Evolutionary conservation across 768 basidiomycete species (phyloP).

Genomic region (Lentinus brumalis): DNA sequence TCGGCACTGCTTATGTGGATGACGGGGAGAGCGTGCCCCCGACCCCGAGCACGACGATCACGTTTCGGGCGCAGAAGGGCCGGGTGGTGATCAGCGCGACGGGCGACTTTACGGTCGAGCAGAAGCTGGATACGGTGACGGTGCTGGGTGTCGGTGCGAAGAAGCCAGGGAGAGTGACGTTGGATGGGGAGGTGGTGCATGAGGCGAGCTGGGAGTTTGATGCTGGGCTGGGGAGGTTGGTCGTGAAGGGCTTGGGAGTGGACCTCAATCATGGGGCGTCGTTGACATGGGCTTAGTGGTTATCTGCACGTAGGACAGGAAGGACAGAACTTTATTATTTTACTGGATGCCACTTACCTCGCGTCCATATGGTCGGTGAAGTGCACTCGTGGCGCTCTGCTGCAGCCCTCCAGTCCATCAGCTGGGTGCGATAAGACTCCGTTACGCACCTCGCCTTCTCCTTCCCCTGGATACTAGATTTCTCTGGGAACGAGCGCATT

Average conservation of each 20-base stretch:
- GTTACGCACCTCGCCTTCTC: too few relatives aligned
- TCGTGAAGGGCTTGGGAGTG: conserved; percentile 39
- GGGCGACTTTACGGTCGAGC: conserved; percentile 46
- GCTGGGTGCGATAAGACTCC: too few relatives aligned
- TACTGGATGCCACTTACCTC: neutral
- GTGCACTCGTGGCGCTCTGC: too few relatives aligned
- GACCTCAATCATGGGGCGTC: conserved; percentile 45
- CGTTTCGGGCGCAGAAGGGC: conserved; percentile 40
- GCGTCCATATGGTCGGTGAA: too few relatives aligned
- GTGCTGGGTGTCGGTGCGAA: conserved; percentile 50
- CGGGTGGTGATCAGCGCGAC: conserved; percentile 40
- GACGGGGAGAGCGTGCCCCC: conserved; percentile 67
- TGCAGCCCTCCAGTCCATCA: too few relatives aligned
- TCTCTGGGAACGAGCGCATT: too few relatives aligned
- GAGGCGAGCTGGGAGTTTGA: conserved; percentile 42
- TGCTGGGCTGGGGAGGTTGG: conserved; percentile 41
- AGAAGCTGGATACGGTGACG: conserved; percentile 53
- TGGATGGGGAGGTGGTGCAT: conserved; percentile 23
- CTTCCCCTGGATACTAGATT: too few relatives aligned
- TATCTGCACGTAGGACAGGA: neutral
- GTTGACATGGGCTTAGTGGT: conserved; percentile 39
- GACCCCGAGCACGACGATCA: conserved; percentile 52
- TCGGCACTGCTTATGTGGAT: conserved; percentile 66
- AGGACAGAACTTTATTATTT: neutral
- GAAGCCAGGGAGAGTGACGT: conserved; percentile 41